A percentile compares a stretch with the other conserved stretches of the same genome.
phyloP scores from a whole-genome alignment of 2,329 filamentous ascomycete genomes.

The Ceratocystis alfenasii region DNA sequence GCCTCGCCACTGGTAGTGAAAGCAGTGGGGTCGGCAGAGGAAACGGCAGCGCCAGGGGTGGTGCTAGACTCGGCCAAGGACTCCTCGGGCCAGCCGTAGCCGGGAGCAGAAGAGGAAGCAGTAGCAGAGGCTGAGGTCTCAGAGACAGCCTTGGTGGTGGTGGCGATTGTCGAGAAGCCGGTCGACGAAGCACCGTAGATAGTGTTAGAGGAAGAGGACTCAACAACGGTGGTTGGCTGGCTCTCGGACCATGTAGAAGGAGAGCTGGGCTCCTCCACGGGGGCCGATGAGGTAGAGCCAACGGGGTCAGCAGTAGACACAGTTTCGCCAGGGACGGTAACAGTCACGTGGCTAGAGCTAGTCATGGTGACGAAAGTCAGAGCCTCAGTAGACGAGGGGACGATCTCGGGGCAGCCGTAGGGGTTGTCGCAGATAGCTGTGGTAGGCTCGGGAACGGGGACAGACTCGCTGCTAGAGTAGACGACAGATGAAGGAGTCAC shows the following conservation, averaged over 20 bases:
- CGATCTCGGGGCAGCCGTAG: conserved; percentile 19
- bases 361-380: conserved; percentile 20
- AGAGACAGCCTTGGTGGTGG: background rate
- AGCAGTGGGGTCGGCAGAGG: conserved; percentile 17
- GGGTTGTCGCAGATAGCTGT: conserved; percentile 10
- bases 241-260: conserved; percentile 2
- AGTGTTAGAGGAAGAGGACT: background rate
- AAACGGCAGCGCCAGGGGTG: background rate
- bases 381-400: conserved; percentile 12
- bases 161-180: conserved; percentile 1
- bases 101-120: background rate
- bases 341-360: conserved; percentile 15
- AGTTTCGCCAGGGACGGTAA: conserved; percentile 17
- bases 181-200: conserved; percentile 4
- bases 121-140: conserved; percentile 7
- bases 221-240: background rate
- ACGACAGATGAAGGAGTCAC: conserved; percentile 10
- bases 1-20: background rate
- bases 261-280: background rate
- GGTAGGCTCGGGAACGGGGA: conserved; percentile 5
- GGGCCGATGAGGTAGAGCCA: conserved; percentile 1
- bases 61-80: background rate
- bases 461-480: background rate
- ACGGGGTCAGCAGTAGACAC: conserved; percentile 7
- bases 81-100: conserved; percentile 9